Evolutionary conservation across 306 rosid species (phyloP), one percentile per base, ranked within the genome.

Genomic region (Cajanus cajan): DNA sequence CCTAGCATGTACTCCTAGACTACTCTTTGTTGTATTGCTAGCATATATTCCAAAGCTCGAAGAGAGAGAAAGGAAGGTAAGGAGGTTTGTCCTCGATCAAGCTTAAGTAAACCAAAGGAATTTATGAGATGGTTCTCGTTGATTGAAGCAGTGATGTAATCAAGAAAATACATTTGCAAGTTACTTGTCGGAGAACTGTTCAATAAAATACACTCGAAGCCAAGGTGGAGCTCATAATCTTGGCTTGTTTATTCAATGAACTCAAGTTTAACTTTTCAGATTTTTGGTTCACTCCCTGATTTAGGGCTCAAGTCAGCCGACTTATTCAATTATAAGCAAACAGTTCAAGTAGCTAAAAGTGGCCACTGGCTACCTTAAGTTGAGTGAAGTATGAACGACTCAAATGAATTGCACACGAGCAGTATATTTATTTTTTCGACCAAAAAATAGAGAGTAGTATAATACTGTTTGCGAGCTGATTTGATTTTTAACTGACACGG

Each of bases 91-190:
- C 50, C 89, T 43, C 80, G 72, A 76, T 78, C 88, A 52, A 76
- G 80, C 69, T 63, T 78, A 22, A 81, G 78, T 37, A 83, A 84
- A 36, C 86, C 89, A 5, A 87, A 80, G 80, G 93, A 71, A 44
- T 58, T 63, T 76, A 48, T 61, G 73, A 85, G 85, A 75, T 95
- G 98, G 98, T 84, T 90, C 82, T 59, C 89, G 2, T 86, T 91
- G 85, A 68, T 96, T 72, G 90, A 88, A 55, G 96, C 93, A 5
- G 76, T 85, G 67, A 76, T 68, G 68, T 69, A 85, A 78, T 85
- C 98, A 77, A 84, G 76, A 74, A 87, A 93, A n/a, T n/a, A n/a
- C 25, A 19, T 22, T 28, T 25, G 54, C 44, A 69, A 45, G 59
- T 45, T 69, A 45, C 54, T 39, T 25, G 22, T 45, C 41, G 41